Conservation (phyloP, 176 grass and related monocot genomes). For the Luzula sylvatica region DNA sequence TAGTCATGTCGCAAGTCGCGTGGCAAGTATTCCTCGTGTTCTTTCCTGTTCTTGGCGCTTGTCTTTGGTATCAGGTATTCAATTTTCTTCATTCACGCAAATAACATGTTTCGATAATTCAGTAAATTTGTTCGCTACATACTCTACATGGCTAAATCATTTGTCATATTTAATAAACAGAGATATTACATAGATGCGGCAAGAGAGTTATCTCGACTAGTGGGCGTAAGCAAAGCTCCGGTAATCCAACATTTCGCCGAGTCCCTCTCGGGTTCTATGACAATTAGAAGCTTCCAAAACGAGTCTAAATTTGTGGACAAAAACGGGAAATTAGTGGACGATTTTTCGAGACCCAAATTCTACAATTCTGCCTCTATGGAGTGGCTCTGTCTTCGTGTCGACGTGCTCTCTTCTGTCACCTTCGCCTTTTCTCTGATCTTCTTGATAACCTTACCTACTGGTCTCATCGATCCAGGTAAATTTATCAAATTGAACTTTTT, state of each 20-base stretch:
- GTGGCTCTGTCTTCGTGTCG: constrained; percentile 70
- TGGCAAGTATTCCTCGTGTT: constrained; percentile 81
- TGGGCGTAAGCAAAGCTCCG: constrained; percentile 74
- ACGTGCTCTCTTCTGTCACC: constrained; percentile 45
- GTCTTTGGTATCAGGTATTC: constrained; percentile 76
- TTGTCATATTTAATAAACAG: constrained; percentile 21
- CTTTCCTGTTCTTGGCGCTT: constrained; percentile 50
- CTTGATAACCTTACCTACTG: constrained; percentile 25
- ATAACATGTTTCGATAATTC: neutral
- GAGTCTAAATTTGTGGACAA: constrained; percentile 44
- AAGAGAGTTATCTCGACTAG: constrained; percentile 58
- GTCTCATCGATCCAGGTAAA: constrained; percentile 56
- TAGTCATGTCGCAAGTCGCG: constrained; percentile 82
- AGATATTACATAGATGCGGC: constrained; percentile 72
- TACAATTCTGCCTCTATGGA: constrained; percentile 50
- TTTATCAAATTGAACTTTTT: no score
- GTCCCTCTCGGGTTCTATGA: constrained; percentile 69
- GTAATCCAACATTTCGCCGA: constrained; percentile 89
- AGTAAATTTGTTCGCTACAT: neutral
- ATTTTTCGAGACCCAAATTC: constrained; percentile 60
- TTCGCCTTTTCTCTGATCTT: constrained; percentile 46
- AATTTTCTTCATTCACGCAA: neutral
- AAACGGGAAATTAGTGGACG: constrained; percentile 57
- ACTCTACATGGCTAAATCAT: neutral
- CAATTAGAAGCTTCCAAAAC: constrained; percentile 83